Base-by-base conservation (phyloP, 139 green algal genomes). In the Auxenochlorella pyrenoidosa region DNA sequence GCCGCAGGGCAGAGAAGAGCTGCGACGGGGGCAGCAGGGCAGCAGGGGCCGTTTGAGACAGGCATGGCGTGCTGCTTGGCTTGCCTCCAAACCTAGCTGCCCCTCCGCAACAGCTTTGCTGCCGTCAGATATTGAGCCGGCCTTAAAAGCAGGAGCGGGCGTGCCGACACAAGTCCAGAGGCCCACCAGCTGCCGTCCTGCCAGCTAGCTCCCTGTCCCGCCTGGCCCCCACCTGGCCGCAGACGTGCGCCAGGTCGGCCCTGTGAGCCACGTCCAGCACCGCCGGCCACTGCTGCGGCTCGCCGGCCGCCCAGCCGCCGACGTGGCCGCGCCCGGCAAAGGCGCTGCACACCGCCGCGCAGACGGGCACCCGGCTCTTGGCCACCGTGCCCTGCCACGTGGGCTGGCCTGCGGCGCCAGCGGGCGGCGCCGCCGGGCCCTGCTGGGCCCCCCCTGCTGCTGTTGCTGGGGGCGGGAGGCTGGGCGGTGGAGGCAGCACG, bases 211-310 rank as follows among this genome's bases (percentile, higher is more conserved):
- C 2, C 8, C 32, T n/a, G 32, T 47, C 15, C 34, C 19, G 34
- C 24, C 73, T 24, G 19, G 24, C 41, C 22, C 75, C 4, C 78
- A 83, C 79, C 79, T 85, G 75, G n/a, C 32, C 28, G 40, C 75
- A 89, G 0, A 91, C 59, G 22, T 91, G 75, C 26, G 59, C n/a
- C 75, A 89, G 59, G 36, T 86, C 75, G 10, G 83, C 75, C 19
- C 88, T 72, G 32, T 87, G 68, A 18, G 73, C 70, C 0, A 91
- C 88, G 12, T 91, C 88, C 63, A 91, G 78, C 58, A 54, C n/a
- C 32, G 54, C 34, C 0, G 88, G 88, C 88, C 88, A 91, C 47
- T 82, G 63, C 47, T 63, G n/a, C 36, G 88, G 84, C 68, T 91
- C 88, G 13, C 28, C 38, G 19, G 83, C 59, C 28, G 75, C 88